Conservation (phyloP, 1,284 basidiomycete species). For the Sporisorium reilianum region DNA sequence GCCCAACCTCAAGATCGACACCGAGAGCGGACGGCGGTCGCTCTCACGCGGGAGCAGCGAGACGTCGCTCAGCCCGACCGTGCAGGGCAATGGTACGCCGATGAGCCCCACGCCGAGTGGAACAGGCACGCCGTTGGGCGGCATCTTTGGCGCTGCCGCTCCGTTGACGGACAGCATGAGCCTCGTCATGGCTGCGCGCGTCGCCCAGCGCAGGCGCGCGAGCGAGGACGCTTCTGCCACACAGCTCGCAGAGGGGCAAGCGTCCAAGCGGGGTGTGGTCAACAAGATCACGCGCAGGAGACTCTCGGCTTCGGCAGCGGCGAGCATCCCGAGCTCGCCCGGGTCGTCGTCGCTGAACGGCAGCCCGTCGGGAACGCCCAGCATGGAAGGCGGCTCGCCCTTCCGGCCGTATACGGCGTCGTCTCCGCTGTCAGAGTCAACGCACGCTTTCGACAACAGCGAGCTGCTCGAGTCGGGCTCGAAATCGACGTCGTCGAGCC, state of each 20-base stretch:
- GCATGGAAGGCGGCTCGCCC: conserved; percentile 4
- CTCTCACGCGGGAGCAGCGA: conserved; percentile 7
- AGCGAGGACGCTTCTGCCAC: conserved; percentile 21
- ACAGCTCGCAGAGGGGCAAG: not conserved
- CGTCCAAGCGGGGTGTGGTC: conserved; percentile 8
- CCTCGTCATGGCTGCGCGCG: conserved; percentile 19
- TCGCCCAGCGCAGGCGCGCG: conserved; percentile 31
- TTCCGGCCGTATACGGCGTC: not conserved
- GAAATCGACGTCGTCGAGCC: conserved; percentile 8
- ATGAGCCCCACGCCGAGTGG: conserved; percentile 30
- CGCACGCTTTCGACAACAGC: conserved; percentile 3
- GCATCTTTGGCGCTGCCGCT: conserved; percentile 21
- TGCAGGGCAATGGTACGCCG: conserved; percentile 2
- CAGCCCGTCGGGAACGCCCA: not conserved
- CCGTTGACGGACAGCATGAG: conserved; percentile 20
- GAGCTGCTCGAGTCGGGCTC: not conserved
- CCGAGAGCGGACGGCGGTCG: conserved; percentile 15
- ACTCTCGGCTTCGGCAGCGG: conserved; percentile 15
- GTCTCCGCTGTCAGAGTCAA: not conserved
- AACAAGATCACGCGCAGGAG: conserved; percentile 22
- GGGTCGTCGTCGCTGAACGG: not conserved
- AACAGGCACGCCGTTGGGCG: conserved; percentile 24
- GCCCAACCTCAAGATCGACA: conserved; percentile 28
- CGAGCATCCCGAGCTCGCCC: conserved; percentile 8
- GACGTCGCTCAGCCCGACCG: not conserved